Percentiles rank a stretch among this genome's conserved stretches.
These are phyloP conservation scores for Podospora comata DNA, from an alignment of 495 filamentous ascomycete species.

Conservation along the genomic window DNA sequence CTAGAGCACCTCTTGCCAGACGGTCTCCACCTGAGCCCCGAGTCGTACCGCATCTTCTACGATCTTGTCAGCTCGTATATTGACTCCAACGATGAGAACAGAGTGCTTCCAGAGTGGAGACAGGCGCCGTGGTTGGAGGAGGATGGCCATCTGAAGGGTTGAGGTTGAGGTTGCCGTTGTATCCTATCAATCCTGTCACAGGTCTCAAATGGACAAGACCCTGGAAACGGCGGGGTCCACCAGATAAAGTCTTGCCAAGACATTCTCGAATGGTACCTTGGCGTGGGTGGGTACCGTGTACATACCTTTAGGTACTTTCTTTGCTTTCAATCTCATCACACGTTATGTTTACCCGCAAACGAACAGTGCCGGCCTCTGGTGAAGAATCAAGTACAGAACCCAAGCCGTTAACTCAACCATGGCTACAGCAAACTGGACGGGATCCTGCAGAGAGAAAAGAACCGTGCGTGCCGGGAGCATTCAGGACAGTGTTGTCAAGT, in stretches of 20 bases:
- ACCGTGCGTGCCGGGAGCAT: neutral
- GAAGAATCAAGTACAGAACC: neutral
- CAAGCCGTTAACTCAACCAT: neutral
- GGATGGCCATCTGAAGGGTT: constrained; percentile 20
- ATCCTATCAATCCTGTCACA: neutral
- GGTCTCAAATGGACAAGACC: neutral
- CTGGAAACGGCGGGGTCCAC: neutral
- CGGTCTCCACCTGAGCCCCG: constrained; percentile 53
- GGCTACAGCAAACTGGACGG: neutral
- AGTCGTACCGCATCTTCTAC: constrained; percentile 49
- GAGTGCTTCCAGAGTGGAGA: constrained; percentile 46
- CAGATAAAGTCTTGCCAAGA: neutral
- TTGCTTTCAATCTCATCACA: neutral
- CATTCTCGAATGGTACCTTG: neutral
- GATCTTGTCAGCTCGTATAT: constrained; percentile 43
- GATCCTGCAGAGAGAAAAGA: neutral
- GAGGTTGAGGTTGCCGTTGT: neutral
- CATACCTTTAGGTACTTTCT: neutral
- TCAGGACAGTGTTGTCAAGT: neutral
- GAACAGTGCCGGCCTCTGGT: neutral
- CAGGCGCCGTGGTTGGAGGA: constrained; percentile 36
- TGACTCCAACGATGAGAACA: constrained; percentile 36
- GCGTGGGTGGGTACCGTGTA: neutral
- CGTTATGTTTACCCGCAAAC: neutral
- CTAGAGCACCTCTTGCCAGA: constrained; percentile 50